Base-by-base conservation (phyloP, 2,329 filamentous ascomycete species). In the Venturia carpophila region DNA sequence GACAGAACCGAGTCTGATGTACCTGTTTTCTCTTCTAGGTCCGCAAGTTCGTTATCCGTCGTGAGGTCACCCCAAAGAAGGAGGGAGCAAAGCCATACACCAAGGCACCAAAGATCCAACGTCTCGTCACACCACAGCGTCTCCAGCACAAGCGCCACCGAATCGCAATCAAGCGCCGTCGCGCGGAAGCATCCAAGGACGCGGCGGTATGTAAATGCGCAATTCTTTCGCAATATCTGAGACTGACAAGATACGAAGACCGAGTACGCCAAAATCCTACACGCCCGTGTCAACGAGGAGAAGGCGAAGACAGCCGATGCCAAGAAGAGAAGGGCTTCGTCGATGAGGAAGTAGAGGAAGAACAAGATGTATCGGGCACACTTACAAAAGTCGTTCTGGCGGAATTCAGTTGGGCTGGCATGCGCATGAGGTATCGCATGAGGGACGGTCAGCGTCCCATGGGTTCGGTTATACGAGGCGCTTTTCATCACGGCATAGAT, bases 61-160 rank as follows among this genome's bases (percentile, higher is more conserved):
- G 94, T 80, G 94, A 97, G 82, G 88, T 99, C 76, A 87, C 92
- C 84, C 90, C 91, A 79, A 96, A 96, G 89, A 90, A 88, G 78
- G 94, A 97, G 86, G 93, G 92, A 83, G 95, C 94, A 84, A 89
- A 91, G 84, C 83, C 92, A 75, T 97, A 97, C 89, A 97, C 93
- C 89, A 99, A 99, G 91, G 94, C 94, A 76, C 94, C 94, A 81
- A 95, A 93, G 87, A 99, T 99, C 84, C 94, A 99, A 88, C 91
- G 94, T 80, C 91, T 99, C 75, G 92, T 99, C 76, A 99, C 94
- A 77, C 94, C 94, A 80, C 94, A 97, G 85, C 94, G 94, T 81
- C 92, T 99, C 78, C 94, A 99, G 87, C 94, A 96, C 90, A 99
- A 97, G 91, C 92, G 94, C 77, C 94, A 97, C 86, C 87, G 92